Conservation (phyloP, 2,329 filamentous ascomycete genomes). For the Trichoderma brevicompactum region DNA sequence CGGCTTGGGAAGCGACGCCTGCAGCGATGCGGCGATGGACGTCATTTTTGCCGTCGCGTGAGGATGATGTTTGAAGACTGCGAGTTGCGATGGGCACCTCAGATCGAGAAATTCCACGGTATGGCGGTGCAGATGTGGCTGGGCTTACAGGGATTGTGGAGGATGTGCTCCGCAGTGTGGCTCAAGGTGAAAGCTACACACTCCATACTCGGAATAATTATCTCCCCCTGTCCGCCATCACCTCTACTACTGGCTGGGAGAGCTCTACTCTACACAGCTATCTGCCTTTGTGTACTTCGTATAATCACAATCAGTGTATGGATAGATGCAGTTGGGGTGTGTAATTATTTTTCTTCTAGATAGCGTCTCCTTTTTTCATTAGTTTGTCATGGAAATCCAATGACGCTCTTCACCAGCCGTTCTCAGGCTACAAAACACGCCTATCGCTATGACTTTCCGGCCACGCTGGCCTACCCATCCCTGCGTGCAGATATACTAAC, state of each 20-base stretch:
- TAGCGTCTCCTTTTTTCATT: conserved; percentile 24
- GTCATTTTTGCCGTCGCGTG: conserved; percentile 54
- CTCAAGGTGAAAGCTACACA: background rate
- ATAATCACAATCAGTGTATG: background rate
- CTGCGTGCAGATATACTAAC: conserved; percentile 30
- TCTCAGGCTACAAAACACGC: conserved; percentile 4
- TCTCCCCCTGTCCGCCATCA: background rate
- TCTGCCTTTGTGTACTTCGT: no score
- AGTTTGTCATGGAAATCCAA: conserved; percentile 34
- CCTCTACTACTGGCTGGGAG: no score
- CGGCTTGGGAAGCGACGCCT: conserved; percentile 82
- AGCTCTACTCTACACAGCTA: background rate
- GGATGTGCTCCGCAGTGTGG: conserved; percentile 2
- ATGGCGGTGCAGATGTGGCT: conserved; percentile 34
- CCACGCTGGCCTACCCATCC: conserved; percentile 25
- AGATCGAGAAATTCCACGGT: conserved; percentile 42
- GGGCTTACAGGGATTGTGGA: background rate
- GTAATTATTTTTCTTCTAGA: background rate
- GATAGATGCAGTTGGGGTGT: background rate
- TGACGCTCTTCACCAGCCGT: conserved; percentile 8
- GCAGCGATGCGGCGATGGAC: conserved; percentile 71
- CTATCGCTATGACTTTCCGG: conserved; percentile 23
- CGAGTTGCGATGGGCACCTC: conserved; percentile 8
- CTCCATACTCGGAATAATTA: background rate
- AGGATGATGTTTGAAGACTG: conserved; percentile 31